Evolutionary conservation across 225 moss, liverwort and hornwort genomes (phyloP), one percentile per base, ranked within the genome.

Genomic region (Rhytidiadelphus loreus): DNA sequence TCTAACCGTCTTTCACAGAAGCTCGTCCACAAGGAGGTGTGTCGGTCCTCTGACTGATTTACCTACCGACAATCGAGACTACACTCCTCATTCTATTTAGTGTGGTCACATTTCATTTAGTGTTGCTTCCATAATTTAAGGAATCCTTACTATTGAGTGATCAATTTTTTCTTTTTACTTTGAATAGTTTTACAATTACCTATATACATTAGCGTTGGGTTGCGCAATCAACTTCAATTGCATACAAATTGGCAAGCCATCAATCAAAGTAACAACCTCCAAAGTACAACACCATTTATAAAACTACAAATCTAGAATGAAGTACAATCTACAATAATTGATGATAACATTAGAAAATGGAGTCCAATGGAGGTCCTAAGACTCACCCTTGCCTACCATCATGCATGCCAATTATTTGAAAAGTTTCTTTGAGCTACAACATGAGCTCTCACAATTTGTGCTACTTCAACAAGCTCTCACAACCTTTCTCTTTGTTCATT

Each of bases 361-460:
- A 44, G 6, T 7, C 19, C 7, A 18, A 30, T 73, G 5, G 19
- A 12, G 5, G 0, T 17, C 44, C 4, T 18, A 19, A 29, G 18
- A 73, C 7, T 46, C 7, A 30, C 30, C 48, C 48, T 48, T 48
- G 48, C 48, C 9, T 48, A 48, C 11, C 11, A 9, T 8, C 9
- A 11, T 48, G 48, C 48, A 11, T 11, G 10, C 11, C n/a, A n/a
- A 11, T 48, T 16, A 43, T 71, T 71, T 43, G 6, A 44, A 71
- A 28, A 44, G 6, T 28, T 10, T 44, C 3, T 72, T 16, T 43
- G 3, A 72, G 9, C 0, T 73, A 0, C 7, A 0, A 46, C 0
- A 0, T 46, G 6, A 46, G 17, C 2, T 73, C 7, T 29, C 2
- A 73, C 0, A 46, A 0, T 26, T 2, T 44, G 10, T 72, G 10